These are phyloP conservation scores for Wickerhamiella azyma DNA, from an alignment of 805 yeast genomes.

Conservation along the genomic window DNA sequence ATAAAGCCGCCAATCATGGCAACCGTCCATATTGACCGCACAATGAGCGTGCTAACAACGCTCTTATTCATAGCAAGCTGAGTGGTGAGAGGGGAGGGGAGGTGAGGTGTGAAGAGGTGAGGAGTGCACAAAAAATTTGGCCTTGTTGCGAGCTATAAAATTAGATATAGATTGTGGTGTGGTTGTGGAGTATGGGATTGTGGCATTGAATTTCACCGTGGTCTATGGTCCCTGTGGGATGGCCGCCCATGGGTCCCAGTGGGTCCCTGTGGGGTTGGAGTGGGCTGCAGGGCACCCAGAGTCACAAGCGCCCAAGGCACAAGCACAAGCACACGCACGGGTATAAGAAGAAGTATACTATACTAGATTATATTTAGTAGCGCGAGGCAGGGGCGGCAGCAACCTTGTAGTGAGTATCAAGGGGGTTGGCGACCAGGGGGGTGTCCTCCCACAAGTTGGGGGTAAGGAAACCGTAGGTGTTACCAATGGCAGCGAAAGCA, in stretches of 20 bases:
- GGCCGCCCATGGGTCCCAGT: no score
- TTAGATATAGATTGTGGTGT: no score
- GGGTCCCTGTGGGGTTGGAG: no score
- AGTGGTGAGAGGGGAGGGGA: not conserved
- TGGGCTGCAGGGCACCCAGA: no score
- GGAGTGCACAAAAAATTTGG: not conserved
- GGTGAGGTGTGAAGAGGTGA: not conserved
- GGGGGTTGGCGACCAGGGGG: conserved; percentile 79
- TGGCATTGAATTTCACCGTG: no score
- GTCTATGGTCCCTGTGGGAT: no score
- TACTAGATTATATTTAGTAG: conserved; percentile 15
- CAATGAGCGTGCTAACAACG: conserved; percentile 46
- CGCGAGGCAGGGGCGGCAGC: conserved; percentile 20
- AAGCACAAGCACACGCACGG: not conserved
- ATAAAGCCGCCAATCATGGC: conserved; percentile 76
- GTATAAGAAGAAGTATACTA: not conserved
- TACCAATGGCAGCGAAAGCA: conserved; percentile 97
- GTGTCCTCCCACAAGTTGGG: conserved; percentile 95
- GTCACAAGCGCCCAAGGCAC: no score
- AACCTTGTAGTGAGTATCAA: conserved; percentile 60
- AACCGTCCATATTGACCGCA: conserved; percentile 84
- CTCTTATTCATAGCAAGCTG: not conserved
- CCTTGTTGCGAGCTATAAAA: no score
- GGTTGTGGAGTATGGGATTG: no score
- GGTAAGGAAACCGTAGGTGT: conserved; percentile 99